Base-by-base conservation (phyloP, 2,329 filamentous ascomycete species). In the Epichloe glyceriae region DNA sequence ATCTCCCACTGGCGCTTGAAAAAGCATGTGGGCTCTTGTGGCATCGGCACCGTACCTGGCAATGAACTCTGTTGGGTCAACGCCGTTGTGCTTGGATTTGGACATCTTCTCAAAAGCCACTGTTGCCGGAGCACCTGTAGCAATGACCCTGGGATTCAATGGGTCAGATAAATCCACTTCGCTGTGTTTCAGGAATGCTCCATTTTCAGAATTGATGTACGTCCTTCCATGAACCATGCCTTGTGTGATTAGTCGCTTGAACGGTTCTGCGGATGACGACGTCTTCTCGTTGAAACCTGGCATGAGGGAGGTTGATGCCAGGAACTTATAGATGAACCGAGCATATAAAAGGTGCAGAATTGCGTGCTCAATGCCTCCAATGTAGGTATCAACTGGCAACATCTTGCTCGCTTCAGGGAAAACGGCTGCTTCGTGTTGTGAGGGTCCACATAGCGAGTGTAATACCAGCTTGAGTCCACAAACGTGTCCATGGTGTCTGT, bases 401-500 rank as follows among this genome's bases (percentile, higher is more conserved):
- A 71, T 61, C 54, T 75, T 71, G 12, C 79, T 78, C 11, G 73
- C 73, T 17, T 73, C 68, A n/a, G 80, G 1, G 79, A 80, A 55
- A 94, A 82, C 0, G 80, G 81, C 14, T 70, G 64, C 2, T 74
- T 61, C 14, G 71, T 57, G 57, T 93, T 90, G 17, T 80, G 71
- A 1, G 85, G 72, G 59, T 94, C 87, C 30, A 83, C 68, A 59
- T 88, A 95, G 12, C 88, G 79, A 68, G 90, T 80, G 61, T 83
- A 95, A 66, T 95, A 95, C 89, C 89, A 95, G 50, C 88, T 94
- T 2, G 88, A 95, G 67, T 95, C 89, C 54, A 95, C 89, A 67
- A 95, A 95, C 0, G 89, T 95, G 65, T 95, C 89, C 89, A 95
- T 95, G 3, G 89, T 95, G 64, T 95, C 89, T 0, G 89, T 95